These are phyloP conservation scores for Chalciporus chontae DNA, from an alignment of 768 basidiomycete genomes.

Conservation along the genomic window DNA sequence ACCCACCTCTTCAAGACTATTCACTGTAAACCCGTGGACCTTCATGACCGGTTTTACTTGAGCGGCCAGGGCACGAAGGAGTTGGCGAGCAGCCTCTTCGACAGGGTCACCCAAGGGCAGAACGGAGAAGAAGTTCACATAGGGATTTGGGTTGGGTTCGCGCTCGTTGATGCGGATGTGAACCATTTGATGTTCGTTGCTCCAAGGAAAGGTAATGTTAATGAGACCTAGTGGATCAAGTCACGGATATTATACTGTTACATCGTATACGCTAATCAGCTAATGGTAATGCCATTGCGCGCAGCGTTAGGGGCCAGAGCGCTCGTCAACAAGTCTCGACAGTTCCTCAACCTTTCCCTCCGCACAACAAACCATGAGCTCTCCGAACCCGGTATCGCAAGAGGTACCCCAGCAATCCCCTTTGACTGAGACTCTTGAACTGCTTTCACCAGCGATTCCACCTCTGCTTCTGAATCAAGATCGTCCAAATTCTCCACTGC, in stretches of 20 bases:
- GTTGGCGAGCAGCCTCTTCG: constrained; percentile 64
- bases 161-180: constrained; percentile 67
- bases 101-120: constrained; percentile 43
- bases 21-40: constrained; percentile 67
- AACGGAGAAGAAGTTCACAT: constrained; percentile 72
- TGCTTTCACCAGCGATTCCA: constrained; percentile 67
- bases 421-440: constrained; percentile 53
- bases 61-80: constrained; percentile 75
- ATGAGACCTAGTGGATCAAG: too few species aligned
- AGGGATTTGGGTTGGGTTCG: constrained; percentile 69
- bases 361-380: constrained; percentile 81
- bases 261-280: constrained; percentile 3
- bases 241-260: not conserved
- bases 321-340: constrained; percentile 54
- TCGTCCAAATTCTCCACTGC: constrained; percentile 70
- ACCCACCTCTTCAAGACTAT: constrained; percentile 77
- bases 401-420: constrained; percentile 58
- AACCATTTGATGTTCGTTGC: constrained; percentile 43
- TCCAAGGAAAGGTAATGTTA: not conserved
- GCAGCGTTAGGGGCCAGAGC: constrained; percentile 36
- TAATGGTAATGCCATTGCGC: constrained; percentile 26
- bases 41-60: constrained; percentile 86
- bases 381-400: constrained; percentile 71
- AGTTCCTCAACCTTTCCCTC: constrained; percentile 57
- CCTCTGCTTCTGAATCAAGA: constrained; percentile 80